These are phyloP conservation scores for Globisporangium abappressorium DNA, from an alignment of 352 stramenopile species.

Conservation along the genomic window DNA sequence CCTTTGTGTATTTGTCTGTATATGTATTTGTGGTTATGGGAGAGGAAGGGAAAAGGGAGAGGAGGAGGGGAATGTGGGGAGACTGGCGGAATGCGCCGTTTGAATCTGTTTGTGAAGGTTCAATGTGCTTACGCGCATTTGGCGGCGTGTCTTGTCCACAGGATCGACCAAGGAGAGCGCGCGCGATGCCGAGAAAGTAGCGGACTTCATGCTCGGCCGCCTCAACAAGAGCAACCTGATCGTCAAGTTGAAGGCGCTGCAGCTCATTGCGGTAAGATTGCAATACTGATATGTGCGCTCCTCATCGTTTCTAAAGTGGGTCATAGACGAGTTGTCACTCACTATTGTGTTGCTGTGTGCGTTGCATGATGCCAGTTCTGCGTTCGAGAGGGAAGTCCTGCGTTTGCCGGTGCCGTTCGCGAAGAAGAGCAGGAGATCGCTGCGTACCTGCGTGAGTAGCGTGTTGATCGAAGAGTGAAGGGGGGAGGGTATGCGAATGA, in stretches of 20 bases:
- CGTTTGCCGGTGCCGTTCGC: constrained; percentile 56
- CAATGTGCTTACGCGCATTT: background rate
- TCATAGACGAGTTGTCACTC: background rate
- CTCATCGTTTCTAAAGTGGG: no score
- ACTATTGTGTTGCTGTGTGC: constrained; percentile 1
- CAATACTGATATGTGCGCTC: background rate
- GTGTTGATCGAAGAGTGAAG: background rate
- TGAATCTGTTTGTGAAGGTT: background rate
- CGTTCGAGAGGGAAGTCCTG: constrained; percentile 60
- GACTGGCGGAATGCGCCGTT: background rate
- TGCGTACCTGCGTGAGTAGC: constrained; percentile 64
- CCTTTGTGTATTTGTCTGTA: background rate
- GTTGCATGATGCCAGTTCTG: constrained; percentile 51
- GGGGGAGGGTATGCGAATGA: background rate
- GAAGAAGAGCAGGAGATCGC: constrained; percentile 71
- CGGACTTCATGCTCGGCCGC: constrained; percentile 70
- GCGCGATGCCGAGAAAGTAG: constrained; percentile 74
- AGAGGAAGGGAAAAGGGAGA: background rate
- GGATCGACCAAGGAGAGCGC: constrained; percentile 56
- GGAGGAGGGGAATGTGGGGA: background rate
- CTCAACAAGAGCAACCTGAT: constrained; percentile 82
- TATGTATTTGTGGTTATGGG: background rate
- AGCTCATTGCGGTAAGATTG: constrained; percentile 74
- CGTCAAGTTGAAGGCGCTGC: constrained; percentile 83
- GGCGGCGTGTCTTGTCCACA: constrained; percentile 17